phyloP scores from a whole-genome alignment of 495 filamentous ascomycete species.

The Aspergillus sparsus region DNA sequence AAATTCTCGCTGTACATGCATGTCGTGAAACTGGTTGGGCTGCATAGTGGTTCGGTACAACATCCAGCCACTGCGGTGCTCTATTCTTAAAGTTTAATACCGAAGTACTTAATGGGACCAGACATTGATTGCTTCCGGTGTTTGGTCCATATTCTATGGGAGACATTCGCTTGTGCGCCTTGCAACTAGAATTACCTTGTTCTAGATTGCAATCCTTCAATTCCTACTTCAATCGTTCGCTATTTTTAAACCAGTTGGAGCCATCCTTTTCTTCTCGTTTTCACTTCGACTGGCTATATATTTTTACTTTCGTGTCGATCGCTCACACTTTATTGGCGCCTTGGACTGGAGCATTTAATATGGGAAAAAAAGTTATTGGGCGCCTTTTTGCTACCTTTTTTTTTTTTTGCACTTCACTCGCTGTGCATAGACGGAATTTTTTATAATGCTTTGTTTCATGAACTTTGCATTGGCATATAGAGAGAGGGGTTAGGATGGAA shows the following conservation, averaged over 20 bases:
- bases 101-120: slow-evolving; percentile 16
- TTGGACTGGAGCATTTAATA: slow-evolving; percentile 35
- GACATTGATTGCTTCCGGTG: slow-evolving; percentile 6
- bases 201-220: slow-evolving; percentile 27
- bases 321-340: slow-evolving; percentile 45
- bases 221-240: slow-evolving; percentile 46
- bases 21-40: slow-evolving; percentile 16
- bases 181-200: slow-evolving; percentile 13
- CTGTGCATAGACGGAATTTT: slow-evolving; percentile 42
- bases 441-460: slow-evolving; percentile 26
- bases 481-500: slow-evolving; percentile 23
- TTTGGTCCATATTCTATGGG: slow-evolving; percentile 8
- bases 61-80: slow-evolving; percentile 9
- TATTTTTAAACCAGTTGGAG: slow-evolving; percentile 42
- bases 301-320: slow-evolving; percentile 50
- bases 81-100: slow-evolving; percentile 18
- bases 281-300: slow-evolving; percentile 42
- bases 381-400: slow-evolving; percentile 31
- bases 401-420: slow-evolving; percentile 47
- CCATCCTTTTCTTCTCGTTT: slow-evolving; percentile 27
- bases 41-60: slow-evolving; percentile 8
- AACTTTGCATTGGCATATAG: slow-evolving; percentile 49
- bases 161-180: slow-evolving; percentile 49
- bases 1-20: slow-evolving; percentile 15
- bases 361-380: slow-evolving; percentile 35